phyloP scores from a whole-genome alignment of 2,329 filamentous ascomycete genomes.

The Aspergillus sp. region DNA sequence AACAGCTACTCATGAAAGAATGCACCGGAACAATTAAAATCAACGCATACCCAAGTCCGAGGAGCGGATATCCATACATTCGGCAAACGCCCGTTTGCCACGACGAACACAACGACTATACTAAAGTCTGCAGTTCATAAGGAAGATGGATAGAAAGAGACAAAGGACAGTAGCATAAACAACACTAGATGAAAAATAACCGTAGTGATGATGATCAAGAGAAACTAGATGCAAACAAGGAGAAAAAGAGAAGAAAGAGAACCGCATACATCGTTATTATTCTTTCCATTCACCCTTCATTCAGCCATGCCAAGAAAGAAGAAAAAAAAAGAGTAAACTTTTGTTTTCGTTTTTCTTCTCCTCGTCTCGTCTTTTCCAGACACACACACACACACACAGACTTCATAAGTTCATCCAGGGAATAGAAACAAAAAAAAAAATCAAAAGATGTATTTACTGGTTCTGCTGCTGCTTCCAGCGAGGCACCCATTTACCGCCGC shows the following conservation, averaged over 20 bases:
- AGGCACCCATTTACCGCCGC: conserved; percentile 33
- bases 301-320: background rate
- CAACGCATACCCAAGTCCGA: too few relatives aligned
- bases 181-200: background rate
- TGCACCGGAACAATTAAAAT: too few relatives aligned
- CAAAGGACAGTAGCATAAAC: background rate
- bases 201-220: background rate
- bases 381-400: background rate
- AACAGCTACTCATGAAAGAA: too few relatives aligned
- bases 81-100: background rate
- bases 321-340: background rate
- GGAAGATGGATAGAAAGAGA: background rate
- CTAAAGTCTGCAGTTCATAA: background rate
- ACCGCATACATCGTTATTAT: background rate
- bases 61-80: background rate
- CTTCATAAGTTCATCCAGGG: background rate
- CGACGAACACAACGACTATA: background rate
- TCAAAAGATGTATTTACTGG: conserved; percentile 20
- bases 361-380: background rate
- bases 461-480: conserved; percentile 37
- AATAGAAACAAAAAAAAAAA: background rate
- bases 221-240: background rate
- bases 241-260: background rate
- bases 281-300: background rate
- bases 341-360: background rate